Evolutionary conservation across 805 yeast genomes (phyloP).

Genomic region (Lipomyces yamanashiensis): DNA sequence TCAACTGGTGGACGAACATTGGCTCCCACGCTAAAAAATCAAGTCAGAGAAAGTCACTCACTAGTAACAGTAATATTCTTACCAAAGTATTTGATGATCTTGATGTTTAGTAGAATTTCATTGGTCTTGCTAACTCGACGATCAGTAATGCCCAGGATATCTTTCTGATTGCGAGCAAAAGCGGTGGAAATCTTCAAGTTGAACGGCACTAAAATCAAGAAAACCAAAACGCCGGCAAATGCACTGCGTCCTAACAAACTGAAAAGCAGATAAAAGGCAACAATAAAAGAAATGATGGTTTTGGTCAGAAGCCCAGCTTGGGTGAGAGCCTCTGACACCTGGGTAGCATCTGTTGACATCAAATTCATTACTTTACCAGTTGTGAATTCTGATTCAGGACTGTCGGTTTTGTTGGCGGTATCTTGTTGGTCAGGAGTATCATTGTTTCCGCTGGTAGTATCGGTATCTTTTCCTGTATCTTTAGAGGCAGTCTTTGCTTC

Average conservation of each 20-base stretch:
- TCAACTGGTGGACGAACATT: constrained; percentile 56
- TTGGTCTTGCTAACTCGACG: constrained; percentile 87
- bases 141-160: constrained; percentile 80
- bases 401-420: background rate
- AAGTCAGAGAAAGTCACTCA: background rate
- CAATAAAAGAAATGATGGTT: constrained; percentile 3
- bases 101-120: constrained; percentile 86
- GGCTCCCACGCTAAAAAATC: constrained; percentile 78
- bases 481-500: constrained; percentile 59
- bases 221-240: constrained; percentile 14
- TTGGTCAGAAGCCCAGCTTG: constrained; percentile 49
- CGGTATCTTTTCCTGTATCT: constrained; percentile 6
- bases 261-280: constrained; percentile 13
- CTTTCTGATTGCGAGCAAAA: constrained; percentile 68
- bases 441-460: background rate
- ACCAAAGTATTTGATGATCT: constrained; percentile 88
- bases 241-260: constrained; percentile 18
- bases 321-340: constrained; percentile 12
- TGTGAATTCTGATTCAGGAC: constrained; percentile 3
- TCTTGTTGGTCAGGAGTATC: background rate
- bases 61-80: background rate
- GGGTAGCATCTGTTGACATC: constrained; percentile 55
- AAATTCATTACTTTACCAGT: constrained; percentile 53
- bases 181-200: constrained; percentile 67
- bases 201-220: constrained; percentile 56